phyloP scores from a whole-genome alignment of 805 yeast species.

The Candida incommunis region DNA sequence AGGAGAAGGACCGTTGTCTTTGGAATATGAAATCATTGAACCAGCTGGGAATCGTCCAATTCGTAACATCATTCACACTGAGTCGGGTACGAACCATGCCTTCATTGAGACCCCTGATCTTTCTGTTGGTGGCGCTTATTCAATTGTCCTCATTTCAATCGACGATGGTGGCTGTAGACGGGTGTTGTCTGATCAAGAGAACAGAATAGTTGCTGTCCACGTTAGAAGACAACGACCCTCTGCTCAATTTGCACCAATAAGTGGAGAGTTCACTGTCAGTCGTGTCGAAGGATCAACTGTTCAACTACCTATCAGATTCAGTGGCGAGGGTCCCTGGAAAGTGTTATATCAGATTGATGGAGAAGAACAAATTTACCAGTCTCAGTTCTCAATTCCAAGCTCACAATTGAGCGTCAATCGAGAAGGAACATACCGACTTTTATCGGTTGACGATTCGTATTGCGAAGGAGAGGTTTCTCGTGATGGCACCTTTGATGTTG shows the following conservation, averaged over 20 bases:
- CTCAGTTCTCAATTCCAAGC: not conserved
- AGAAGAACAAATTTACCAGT: conserved; percentile 4
- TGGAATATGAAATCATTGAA: conserved; percentile 56
- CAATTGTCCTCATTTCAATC: conserved; percentile 46
- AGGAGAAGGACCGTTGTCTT: conserved; percentile 69
- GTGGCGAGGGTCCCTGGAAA: conserved; percentile 43
- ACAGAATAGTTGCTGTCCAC: conserved; percentile 31
- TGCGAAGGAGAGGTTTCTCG: conserved; percentile 35
- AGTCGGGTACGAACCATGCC: not conserved
- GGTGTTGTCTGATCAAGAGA: conserved; percentile 46
- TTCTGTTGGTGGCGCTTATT: conserved; percentile 58
- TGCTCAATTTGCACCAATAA: conserved; percentile 31
- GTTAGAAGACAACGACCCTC: conserved; percentile 61
- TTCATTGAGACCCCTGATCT: conserved; percentile 41
- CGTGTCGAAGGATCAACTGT: conserved; percentile 40
- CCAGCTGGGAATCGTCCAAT: not conserved
- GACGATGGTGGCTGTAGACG: conserved; percentile 72
- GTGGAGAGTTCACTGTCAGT: conserved; percentile 19
- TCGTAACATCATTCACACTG: not conserved
- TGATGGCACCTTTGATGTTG: conserved; percentile 24
- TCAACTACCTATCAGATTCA: conserved; percentile 43
- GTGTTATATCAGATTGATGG: conserved; percentile 16
- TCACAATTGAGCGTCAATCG: conserved; percentile 22
- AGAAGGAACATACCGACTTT: conserved; percentile 35
- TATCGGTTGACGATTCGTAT: conserved; percentile 33